These are phyloP conservation scores for Pyrus communis DNA, from an alignment of 306 rosid species.

Conservation along the genomic window DNA sequence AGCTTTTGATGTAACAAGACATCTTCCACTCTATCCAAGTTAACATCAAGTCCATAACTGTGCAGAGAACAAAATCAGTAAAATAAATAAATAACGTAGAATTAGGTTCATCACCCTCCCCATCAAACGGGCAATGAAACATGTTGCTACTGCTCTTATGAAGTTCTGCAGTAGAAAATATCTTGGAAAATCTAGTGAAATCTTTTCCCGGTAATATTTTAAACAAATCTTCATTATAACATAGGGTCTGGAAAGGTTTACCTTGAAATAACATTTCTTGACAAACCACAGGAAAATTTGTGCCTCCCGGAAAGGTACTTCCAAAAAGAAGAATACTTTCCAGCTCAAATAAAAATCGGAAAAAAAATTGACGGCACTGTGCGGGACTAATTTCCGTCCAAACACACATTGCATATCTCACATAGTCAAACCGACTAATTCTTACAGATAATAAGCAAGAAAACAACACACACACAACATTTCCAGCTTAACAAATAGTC, in stretches of 20 bases:
- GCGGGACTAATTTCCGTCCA: not conserved
- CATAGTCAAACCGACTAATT: not conserved
- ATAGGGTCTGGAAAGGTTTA: not conserved
- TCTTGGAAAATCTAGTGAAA: not conserved
- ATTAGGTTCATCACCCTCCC: not conserved
- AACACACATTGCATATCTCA: not conserved
- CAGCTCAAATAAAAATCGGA: not conserved
- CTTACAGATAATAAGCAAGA: not conserved
- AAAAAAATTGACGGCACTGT: not conserved
- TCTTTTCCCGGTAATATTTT: not conserved
- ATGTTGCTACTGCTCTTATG: not conserved
- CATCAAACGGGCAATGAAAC: not conserved
- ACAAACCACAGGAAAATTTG: not conserved
- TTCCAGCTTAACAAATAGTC: not conserved
- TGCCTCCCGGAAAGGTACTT: not conserved
- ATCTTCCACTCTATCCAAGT: slow-evolving; percentile 92
- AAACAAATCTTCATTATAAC: not conserved
- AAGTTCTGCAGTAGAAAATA: not conserved
- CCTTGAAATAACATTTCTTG: not conserved
- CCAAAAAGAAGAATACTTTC: not conserved
- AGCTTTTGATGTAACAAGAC: slow-evolving; percentile 78
- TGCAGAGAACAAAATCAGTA: slow-evolving; percentile 10
- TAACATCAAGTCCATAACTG: slow-evolving; percentile 96
- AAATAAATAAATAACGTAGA: not conserved
- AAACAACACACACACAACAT: not conserved